Conservation (phyloP, 441 rosid genomes). For the Populus tomentosa region DNA sequence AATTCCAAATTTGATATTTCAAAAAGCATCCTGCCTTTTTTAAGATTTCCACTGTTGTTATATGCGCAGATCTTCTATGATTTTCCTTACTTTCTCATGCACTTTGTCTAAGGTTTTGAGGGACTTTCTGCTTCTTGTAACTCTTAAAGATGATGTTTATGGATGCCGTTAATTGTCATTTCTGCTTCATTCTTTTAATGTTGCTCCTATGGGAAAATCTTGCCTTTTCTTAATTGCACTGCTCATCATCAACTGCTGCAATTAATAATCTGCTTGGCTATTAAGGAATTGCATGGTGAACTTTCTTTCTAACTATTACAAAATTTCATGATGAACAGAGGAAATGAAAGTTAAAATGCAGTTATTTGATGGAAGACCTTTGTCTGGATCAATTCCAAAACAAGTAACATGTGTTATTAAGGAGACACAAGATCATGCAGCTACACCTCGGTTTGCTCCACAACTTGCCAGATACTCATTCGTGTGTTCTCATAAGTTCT, state of each 20-base stretch:
- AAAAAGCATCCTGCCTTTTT: neutral
- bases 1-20: neutral
- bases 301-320: neutral
- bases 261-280: neutral
- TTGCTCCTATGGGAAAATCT: conserved; percentile 3
- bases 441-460: conserved; percentile 60
- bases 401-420: conserved; percentile 67
- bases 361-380: conserved; percentile 69
- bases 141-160: neutral
- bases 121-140: neutral
- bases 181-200: neutral
- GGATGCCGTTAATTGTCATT: neutral
- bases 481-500: neutral
- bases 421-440: conserved; percentile 64
- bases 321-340: conserved; percentile 45
- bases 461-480: neutral
- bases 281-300: neutral
- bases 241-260: neutral
- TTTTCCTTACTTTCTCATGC: neutral
- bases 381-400: conserved; percentile 80
- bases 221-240: neutral
- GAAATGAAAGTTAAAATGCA: conserved; percentile 77
- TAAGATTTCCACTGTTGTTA: neutral
- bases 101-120: neutral
- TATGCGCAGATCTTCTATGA: neutral